These are phyloP conservation scores for Cnidoscolus chayamansa DNA, from an alignment of 441 rosid species.

Conservation along the genomic window DNA sequence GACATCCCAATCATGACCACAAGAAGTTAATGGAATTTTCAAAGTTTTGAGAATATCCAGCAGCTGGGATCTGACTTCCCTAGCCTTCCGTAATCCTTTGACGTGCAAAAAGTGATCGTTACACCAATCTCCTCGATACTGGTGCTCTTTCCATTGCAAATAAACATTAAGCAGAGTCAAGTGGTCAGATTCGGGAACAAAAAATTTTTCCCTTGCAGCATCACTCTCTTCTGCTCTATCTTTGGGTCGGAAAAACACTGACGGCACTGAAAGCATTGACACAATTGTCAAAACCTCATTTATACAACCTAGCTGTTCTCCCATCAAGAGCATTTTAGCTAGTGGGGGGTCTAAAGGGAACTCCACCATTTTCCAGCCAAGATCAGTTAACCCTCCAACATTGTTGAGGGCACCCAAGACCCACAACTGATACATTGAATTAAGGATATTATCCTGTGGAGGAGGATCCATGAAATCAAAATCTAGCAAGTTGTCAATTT, in stretches of 20 bases:
- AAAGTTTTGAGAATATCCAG: slow-evolving; percentile 82
- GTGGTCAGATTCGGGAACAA: slow-evolving; percentile 94
- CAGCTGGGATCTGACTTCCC: slow-evolving; percentile 95
- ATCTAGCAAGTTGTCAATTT: slow-evolving; percentile 83
- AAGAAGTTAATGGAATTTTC: slow-evolving; percentile 74
- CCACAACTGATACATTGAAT: slow-evolving; percentile 98
- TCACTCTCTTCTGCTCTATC: slow-evolving; percentile 97
- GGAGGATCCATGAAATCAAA: slow-evolving; percentile 99
- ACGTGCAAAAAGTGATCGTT: slow-evolving; percentile 79
- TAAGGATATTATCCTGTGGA: slow-evolving; percentile 94
- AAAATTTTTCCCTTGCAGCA: slow-evolving; percentile 88
- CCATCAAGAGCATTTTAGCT: slow-evolving; percentile 98
- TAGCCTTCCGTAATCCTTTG: slow-evolving; percentile 78
- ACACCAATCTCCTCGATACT: slow-evolving; percentile 96
- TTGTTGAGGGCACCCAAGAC: slow-evolving; percentile 94
- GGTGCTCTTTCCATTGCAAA: slow-evolving; percentile 90
- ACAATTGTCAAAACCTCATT: slow-evolving; percentile 93
- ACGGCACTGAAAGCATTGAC: slow-evolving; percentile 99
- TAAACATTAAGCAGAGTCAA: slow-evolving; percentile 78
- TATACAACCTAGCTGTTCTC: slow-evolving; percentile 72
- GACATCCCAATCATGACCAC: slow-evolving; percentile 74
- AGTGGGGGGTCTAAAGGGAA: slow-evolving; percentile 95
- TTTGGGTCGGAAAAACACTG: slow-evolving; percentile 93
- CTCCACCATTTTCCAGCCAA: slow-evolving; percentile 99
- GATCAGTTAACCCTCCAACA: slow-evolving; percentile 78